Percentiles rank a stretch among this genome's conserved stretches.
Conservation (phyloP, 768 basidiomycete genomes). For the Kwoniella sp. region DNA sequence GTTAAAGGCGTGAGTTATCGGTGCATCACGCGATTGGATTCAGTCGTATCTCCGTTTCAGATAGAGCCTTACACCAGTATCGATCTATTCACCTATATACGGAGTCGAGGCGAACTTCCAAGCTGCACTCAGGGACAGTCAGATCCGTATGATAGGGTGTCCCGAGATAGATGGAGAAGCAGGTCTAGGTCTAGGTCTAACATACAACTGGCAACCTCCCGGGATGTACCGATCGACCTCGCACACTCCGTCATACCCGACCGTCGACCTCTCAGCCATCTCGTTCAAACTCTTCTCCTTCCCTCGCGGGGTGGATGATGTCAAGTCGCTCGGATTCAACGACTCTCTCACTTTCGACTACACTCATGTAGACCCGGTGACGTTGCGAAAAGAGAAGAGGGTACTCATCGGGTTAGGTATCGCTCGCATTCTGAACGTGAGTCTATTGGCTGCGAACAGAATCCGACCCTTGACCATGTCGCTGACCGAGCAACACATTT, state of each 20-base stretch:
- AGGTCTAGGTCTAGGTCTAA: background rate
- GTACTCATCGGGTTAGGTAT: constrained; percentile 12
- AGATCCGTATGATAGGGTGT: background rate
- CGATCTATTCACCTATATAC: background rate
- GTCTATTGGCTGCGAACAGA: background rate
- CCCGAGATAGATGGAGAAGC: background rate
- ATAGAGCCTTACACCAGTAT: background rate
- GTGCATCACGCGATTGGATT: too few relatives aligned
- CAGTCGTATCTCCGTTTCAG: too few relatives aligned
- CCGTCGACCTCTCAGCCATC: background rate
- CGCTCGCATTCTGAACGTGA: constrained; percentile 10
- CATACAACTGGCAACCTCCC: background rate
- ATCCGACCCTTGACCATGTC: background rate
- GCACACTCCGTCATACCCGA: too few relatives aligned
- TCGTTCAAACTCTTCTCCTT: constrained; percentile 13
- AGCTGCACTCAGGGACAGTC: background rate
- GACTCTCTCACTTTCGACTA: constrained; percentile 6
- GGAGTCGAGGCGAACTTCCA: background rate
- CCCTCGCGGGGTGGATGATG: background rate
- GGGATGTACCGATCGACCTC: background rate
- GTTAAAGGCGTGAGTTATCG: background rate
- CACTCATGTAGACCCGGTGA: background rate
- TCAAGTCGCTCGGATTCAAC: constrained; percentile 3
- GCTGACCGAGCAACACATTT: background rate
- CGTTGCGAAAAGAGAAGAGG: background rate